These are phyloP conservation scores for Clonostachys sp. DNA, from an alignment of 2,329 filamentous ascomycete genomes.

Conservation along the genomic window DNA sequence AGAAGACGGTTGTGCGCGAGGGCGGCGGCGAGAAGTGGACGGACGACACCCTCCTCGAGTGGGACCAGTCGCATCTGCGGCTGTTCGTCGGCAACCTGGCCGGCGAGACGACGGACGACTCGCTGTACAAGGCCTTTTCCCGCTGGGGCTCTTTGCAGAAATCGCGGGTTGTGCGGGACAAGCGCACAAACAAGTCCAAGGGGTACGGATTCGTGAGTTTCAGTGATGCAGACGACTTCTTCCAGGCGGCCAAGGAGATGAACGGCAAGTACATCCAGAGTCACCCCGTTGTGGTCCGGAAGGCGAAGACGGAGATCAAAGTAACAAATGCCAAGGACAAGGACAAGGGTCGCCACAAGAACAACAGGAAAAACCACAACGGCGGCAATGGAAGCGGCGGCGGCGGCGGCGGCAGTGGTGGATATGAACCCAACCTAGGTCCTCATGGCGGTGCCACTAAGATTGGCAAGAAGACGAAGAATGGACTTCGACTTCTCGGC, in stretches of 20 bases:
- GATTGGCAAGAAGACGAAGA: conserved; percentile 63
- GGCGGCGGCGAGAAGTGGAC: conserved; percentile 93
- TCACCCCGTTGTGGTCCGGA: conserved; percentile 82
- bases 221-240: conserved; percentile 91
- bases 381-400: conserved; percentile 19
- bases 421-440: conserved; percentile 47
- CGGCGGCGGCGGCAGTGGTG: conserved; percentile 19
- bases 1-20: conserved; percentile 82
- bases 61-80: conserved; percentile 91
- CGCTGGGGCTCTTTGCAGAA: conserved; percentile 87
- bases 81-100: conserved; percentile 96
- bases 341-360: conserved; percentile 27
- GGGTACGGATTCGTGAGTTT: conserved; percentile 97
- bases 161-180: conserved; percentile 89
- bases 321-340: conserved; percentile 65
- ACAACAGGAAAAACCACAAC: conserved; percentile 28
- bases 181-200: conserved; percentile 92
- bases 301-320: conserved; percentile 89
- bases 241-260: conserved; percentile 96
- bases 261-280: conserved; percentile 98
- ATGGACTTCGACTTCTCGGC: conserved; percentile 56
- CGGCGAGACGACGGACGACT: conserved; percentile 95
- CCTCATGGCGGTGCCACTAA: conserved; percentile 47
- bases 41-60: conserved; percentile 83
- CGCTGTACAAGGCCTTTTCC: conserved; percentile 87